Percentiles rank a stretch among this genome's conserved stretches.
phyloP scores from a whole-genome alignment of 306 rosid species.

The Hylodesmum podocarpum region DNA sequence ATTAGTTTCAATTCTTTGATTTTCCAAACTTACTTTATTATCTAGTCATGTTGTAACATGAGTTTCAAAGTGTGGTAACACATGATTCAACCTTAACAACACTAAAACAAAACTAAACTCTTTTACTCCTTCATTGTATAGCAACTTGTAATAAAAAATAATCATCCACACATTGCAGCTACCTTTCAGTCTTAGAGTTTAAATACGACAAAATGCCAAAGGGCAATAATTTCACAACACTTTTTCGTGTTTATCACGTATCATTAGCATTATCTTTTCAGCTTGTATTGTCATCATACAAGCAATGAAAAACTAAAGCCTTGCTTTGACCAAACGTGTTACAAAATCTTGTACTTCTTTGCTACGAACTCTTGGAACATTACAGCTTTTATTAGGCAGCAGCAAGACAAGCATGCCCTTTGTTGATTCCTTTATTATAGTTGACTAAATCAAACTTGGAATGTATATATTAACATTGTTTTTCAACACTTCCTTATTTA shows the following conservation, averaged over 20 bases:
- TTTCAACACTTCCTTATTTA: not conserved
- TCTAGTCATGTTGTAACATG: not conserved
- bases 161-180: not conserved
- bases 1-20: not conserved
- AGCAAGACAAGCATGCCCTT: constrained; percentile 29
- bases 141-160: not conserved
- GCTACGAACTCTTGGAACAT: constrained; percentile 32
- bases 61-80: not conserved
- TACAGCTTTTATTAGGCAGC: constrained; percentile 21
- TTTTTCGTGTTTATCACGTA: constrained; percentile 15
- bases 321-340: constrained; percentile 14
- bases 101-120: not conserved
- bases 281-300: not conserved
- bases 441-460: constrained; percentile 32
- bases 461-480: not conserved
- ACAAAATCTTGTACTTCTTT: constrained; percentile 14
- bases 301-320: not conserved
- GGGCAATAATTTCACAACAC: not conserved
- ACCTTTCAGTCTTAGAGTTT: not conserved
- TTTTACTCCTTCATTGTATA: not conserved
- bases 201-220: not conserved
- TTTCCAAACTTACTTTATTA: not conserved
- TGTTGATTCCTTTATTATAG: not conserved
- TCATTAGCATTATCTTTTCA: not conserved
- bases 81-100: not conserved